Evolutionary conservation across 768 basidiomycete genomes (phyloP).

Genomic region (Mycena alexandri): DNA sequence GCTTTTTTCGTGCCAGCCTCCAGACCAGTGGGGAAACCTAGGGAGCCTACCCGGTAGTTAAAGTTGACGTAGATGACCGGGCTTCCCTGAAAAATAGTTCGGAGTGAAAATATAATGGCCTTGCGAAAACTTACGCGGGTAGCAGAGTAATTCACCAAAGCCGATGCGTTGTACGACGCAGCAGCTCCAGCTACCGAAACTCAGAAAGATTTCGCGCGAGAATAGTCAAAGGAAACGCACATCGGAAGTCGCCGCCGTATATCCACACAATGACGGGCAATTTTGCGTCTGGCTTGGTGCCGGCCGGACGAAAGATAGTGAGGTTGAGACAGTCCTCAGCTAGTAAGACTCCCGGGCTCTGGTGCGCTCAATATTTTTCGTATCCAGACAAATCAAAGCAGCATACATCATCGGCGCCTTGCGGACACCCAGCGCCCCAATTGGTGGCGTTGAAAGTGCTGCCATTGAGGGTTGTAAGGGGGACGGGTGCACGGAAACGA

Average conservation of each 20-base stretch:
- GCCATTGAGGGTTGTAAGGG: constrained; percentile 38
- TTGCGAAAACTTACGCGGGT: constrained; percentile 24
- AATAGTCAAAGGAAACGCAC: neutral
- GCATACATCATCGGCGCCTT: neutral
- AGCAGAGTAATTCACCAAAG: constrained; percentile 41
- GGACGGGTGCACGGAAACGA: constrained; percentile 46
- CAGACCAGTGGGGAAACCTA: constrained; percentile 56
- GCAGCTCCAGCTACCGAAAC: constrained; percentile 26
- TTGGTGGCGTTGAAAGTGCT: constrained; percentile 45
- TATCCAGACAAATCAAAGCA: no score
- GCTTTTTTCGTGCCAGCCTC: constrained; percentile 49
- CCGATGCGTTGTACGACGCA: constrained; percentile 47
- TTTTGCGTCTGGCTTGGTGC: constrained; percentile 31
- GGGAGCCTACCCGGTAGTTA: constrained; percentile 60
- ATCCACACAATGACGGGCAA: constrained; percentile 34
- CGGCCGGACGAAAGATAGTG: constrained; percentile 59
- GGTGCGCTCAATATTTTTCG: no score
- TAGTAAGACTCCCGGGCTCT: constrained; percentile 33
- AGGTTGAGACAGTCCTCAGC: constrained; percentile 64
- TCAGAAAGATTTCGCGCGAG: no score
- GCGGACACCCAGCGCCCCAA: constrained; percentile 44
- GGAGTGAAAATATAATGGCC: neutral
- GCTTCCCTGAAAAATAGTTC: constrained; percentile 40
- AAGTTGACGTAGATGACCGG: constrained; percentile 61
- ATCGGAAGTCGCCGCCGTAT: constrained; percentile 37